A percentile compares a stretch with the other conserved stretches of the same genome.
Conservation (phyloP, 1,139 yeast species). For the Debaryomyces psychrophilus region DNA sequence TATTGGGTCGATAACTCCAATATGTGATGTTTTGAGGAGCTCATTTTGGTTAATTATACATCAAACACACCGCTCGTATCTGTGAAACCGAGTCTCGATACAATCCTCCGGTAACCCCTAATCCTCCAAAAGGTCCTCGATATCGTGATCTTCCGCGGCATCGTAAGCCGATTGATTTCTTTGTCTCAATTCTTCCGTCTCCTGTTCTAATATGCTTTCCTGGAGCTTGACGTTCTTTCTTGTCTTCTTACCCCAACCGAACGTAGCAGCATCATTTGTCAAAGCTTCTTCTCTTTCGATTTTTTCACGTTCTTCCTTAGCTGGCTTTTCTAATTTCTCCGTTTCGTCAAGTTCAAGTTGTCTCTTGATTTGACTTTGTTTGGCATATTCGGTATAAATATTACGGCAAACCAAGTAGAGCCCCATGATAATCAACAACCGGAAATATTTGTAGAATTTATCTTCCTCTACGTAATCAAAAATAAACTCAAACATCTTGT, state of each 20-base stretch:
- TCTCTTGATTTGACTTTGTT: conserved; percentile 52
- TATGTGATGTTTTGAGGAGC: not conserved
- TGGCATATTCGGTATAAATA: conserved; percentile 46
- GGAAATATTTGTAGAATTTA: conserved; percentile 39
- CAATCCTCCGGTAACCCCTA: conserved; percentile 16
- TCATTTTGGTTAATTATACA: not conserved
- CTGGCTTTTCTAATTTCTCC: conserved; percentile 41
- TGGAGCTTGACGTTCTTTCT: conserved; percentile 59
- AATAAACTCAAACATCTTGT: conserved; percentile 35
- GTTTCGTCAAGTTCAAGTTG: conserved; percentile 54
- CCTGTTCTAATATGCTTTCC: conserved; percentile 54
- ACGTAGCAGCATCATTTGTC: conserved; percentile 47
- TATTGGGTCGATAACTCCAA: not conserved
- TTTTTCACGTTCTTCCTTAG: conserved; percentile 34
- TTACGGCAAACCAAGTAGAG: conserved; percentile 41
- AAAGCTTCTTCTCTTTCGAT: conserved; percentile 34
- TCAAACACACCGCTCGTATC: not conserved
- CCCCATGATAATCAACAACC: conserved; percentile 37
- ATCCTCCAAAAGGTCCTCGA: conserved; percentile 65
- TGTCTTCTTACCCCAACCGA: conserved; percentile 83
- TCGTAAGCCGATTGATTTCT: conserved; percentile 48
- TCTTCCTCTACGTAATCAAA: conserved; percentile 42
- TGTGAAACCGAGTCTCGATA: not conserved
- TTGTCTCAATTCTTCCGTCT: conserved; percentile 46
- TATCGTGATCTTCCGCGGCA: conserved; percentile 68